A percentile compares a stretch with the other conserved stretches of the same genome.
These are phyloP conservation scores for Ascochyta koolunga DNA, from an alignment of 2,329 filamentous ascomycete genomes.

Conservation along the genomic window DNA sequence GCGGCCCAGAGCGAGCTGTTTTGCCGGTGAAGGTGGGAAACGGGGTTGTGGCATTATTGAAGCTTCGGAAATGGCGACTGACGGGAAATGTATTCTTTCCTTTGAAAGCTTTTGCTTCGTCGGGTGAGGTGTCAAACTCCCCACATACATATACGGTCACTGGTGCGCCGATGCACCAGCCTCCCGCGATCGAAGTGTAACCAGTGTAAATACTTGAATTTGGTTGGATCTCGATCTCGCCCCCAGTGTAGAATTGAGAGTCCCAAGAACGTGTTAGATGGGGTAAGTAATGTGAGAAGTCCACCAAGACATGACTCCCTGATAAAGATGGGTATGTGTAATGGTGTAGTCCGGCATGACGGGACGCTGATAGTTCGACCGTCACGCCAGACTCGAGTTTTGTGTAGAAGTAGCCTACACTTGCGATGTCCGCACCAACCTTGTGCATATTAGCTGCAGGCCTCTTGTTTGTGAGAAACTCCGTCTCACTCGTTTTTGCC, in stretches of 20 bases:
- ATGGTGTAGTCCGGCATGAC: slow-evolving; percentile 47
- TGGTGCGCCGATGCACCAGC: slow-evolving; percentile 47
- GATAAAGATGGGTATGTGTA: slow-evolving; percentile 47
- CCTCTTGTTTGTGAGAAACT: not conserved
- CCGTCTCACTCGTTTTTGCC: slow-evolving; percentile 42
- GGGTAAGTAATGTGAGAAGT: slow-evolving; percentile 55
- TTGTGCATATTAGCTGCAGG: slow-evolving; percentile 10
- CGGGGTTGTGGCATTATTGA: slow-evolving; percentile 39
- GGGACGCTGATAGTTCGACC: slow-evolving; percentile 45
- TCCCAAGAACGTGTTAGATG: slow-evolving; percentile 43
- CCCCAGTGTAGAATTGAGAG: slow-evolving; percentile 45
- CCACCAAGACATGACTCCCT: slow-evolving; percentile 53
- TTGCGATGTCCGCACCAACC: slow-evolving; percentile 40
- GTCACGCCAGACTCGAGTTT: slow-evolving; percentile 42
- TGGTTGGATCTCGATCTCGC: slow-evolving; percentile 42
- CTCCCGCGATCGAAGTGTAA: slow-evolving; percentile 43
- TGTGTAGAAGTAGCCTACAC: slow-evolving; percentile 47
- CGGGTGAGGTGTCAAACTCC: slow-evolving; percentile 38
- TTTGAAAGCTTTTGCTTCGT: slow-evolving; percentile 36
- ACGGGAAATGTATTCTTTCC: slow-evolving; percentile 47
- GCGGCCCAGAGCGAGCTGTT: slow-evolving; percentile 37
- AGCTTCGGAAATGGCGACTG: slow-evolving; percentile 41
- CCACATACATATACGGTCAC: slow-evolving; percentile 46
- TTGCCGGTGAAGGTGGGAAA: slow-evolving; percentile 37
- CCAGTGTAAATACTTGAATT: slow-evolving; percentile 40